phyloP scores from a whole-genome alignment of 2,329 filamentous ascomycete species.

The Ploettnerulaceae sp. region DNA sequence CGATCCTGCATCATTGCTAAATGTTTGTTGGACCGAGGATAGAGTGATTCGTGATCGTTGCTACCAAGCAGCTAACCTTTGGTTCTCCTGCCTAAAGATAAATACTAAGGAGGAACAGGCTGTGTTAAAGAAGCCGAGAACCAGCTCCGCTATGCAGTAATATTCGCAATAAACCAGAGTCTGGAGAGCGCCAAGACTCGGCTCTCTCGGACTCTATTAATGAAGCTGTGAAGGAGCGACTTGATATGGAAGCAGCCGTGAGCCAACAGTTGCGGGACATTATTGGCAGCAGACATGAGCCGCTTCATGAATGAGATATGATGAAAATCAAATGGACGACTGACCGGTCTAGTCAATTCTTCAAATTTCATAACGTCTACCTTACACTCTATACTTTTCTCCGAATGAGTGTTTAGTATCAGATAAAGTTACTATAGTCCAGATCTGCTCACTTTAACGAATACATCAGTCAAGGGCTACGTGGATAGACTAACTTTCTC shows the following conservation, averaged over 20 bases:
- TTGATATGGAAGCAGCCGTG: slow-evolving; percentile 6
- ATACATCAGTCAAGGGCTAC: too few relatives aligned
- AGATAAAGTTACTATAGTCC: too few relatives aligned
- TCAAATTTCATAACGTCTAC: too few relatives aligned
- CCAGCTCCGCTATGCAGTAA: slow-evolving; percentile 1
- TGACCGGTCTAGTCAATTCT: too few relatives aligned
- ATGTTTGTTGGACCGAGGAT: too few relatives aligned
- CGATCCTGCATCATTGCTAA: too few relatives aligned
- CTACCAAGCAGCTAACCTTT: neutral
- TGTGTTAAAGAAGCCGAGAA: neutral
- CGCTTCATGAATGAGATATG: slow-evolving; percentile 1
- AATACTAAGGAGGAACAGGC: neutral
- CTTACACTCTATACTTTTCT: too few relatives aligned
- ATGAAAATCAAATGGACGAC: too few relatives aligned
- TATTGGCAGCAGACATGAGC: slow-evolving; percentile 4
- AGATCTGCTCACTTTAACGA: too few relatives aligned
- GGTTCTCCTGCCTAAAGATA: neutral
- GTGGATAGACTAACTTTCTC: too few relatives aligned
- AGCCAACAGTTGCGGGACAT: slow-evolving; percentile 1
- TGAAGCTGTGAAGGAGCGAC: slow-evolving; percentile 1
- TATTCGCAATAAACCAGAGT: neutral
- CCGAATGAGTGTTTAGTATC: too few relatives aligned
- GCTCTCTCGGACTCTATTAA: neutral
- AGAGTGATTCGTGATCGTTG: too few relatives aligned
- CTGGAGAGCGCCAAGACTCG: slow-evolving; percentile 1